Percentiles rank a stretch among this genome's conserved stretches.
These are phyloP conservation scores for Lodderomyces jiufengensis DNA, from an alignment of 1,139 yeast genomes.

Conservation along the genomic window DNA sequence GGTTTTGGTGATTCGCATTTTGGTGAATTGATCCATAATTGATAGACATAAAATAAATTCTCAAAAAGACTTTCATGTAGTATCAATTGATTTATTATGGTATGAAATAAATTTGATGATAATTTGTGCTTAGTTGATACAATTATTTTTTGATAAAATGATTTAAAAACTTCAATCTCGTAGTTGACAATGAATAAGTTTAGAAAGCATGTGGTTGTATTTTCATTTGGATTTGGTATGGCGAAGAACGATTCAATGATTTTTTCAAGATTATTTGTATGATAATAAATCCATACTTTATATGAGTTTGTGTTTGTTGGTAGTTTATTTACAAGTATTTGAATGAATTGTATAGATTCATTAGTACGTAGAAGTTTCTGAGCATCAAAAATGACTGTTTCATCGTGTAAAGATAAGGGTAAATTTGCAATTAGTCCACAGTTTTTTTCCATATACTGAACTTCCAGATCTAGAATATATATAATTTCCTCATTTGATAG, in stretches of 20 bases:
- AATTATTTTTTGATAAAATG: conserved; percentile 16
- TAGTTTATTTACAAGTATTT: no score
- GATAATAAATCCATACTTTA: conserved; percentile 31
- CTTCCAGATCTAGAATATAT: background rate
- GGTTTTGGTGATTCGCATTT: conserved; percentile 25
- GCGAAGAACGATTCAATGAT: conserved; percentile 21
- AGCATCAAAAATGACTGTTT: no score
- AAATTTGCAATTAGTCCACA: no score
- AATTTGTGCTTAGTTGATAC: conserved; percentile 15
- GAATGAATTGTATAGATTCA: no score
- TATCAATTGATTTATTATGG: conserved; percentile 24
- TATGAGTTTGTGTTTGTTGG: background rate
- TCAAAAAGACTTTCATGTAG: conserved; percentile 33
- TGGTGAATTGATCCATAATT: conserved; percentile 27
- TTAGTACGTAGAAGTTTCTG: no score
- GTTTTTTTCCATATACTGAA: no score
- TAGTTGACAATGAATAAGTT: conserved; percentile 30
- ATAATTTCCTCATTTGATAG: background rate
- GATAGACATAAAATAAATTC: conserved; percentile 22
- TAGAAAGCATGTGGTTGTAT: conserved; percentile 28
- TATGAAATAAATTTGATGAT: conserved; percentile 26
- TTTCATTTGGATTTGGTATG: conserved; percentile 17
- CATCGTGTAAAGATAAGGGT: no score
- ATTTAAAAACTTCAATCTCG: conserved; percentile 31
- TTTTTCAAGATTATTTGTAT: conserved; percentile 25